phyloP scores from a whole-genome alignment of 2,329 filamentous ascomycete genomes.

The Oidium heveae region DNA sequence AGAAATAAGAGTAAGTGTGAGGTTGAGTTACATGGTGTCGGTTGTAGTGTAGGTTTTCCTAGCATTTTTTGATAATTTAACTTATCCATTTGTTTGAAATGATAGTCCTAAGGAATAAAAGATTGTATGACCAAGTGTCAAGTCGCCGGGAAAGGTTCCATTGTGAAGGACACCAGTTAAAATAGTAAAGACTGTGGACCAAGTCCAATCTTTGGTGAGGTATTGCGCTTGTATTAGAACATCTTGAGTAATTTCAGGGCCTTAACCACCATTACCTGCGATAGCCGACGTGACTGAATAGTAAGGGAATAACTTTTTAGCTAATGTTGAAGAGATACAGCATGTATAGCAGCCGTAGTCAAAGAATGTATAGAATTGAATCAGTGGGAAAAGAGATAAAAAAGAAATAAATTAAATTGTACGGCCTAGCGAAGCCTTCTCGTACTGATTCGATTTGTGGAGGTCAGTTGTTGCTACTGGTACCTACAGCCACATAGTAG shows the following conservation, averaged over 20 bases:
- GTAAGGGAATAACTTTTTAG: neutral
- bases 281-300: neutral
- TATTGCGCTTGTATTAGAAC: neutral
- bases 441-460: neutral
- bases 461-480: neutral
- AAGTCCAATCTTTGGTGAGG: neutral
- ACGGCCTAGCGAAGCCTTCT: neutral
- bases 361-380: neutral
- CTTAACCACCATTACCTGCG: neutral
- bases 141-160: neutral
- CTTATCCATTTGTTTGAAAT: neutral
- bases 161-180: neutral
- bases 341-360: neutral
- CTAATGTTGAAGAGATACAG: neutral
- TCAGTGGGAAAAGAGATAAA: neutral
- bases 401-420: neutral
- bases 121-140: neutral
- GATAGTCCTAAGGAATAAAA: neutral
- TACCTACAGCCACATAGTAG: neutral
- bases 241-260: neutral
- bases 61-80: neutral
- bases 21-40: neutral
- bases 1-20: neutral
- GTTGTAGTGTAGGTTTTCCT: neutral
- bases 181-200: neutral